Evolutionary conservation across 2,329 filamentous ascomycete genomes (phyloP).

Genomic region (Claviceps purpurea): DNA sequence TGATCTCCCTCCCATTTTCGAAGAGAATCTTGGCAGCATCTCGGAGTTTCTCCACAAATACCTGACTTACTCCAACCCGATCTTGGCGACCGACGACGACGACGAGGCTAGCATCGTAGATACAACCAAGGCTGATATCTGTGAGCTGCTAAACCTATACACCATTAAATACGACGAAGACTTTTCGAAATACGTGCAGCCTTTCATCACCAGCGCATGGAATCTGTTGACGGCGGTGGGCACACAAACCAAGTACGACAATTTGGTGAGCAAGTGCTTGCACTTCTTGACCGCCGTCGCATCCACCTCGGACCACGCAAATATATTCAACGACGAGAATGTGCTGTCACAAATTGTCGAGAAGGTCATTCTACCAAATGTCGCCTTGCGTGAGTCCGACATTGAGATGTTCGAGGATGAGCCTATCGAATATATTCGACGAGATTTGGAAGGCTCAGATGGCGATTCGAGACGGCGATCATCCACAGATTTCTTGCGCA

Average conservation of each 20-base stretch:
- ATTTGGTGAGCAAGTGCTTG: conserved; percentile 83
- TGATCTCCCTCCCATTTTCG: conserved; percentile 87
- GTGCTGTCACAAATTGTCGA: conserved; percentile 81
- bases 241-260: conserved; percentile 82
- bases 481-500: conserved; percentile 85
- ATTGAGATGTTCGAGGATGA: conserved; percentile 96
- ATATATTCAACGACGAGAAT: conserved; percentile 70
- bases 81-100: conserved; percentile 79
- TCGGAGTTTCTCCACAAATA: conserved; percentile 82
- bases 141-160: conserved; percentile 79
- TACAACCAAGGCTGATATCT: conserved; percentile 83
- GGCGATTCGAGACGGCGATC: conserved; percentile 85
- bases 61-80: conserved; percentile 73
- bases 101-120: conserved; percentile 74
- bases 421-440: conserved; percentile 93
- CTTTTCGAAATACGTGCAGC: conserved; percentile 65
- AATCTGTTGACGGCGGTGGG: conserved; percentile 77
- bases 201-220: conserved; percentile 87
- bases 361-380: conserved; percentile 89
- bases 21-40: conserved; percentile 70
- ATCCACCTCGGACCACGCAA: conserved; percentile 61
- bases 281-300: conserved; percentile 90
- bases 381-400: conserved; percentile 83
- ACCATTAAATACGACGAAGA: conserved; percentile 93
- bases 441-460: conserved; percentile 91